Evolutionary conservation across 2,329 filamentous ascomycete species (phyloP), one percentile per base, ranked within the genome.

Genomic region (Monilinia fructicola): DNA sequence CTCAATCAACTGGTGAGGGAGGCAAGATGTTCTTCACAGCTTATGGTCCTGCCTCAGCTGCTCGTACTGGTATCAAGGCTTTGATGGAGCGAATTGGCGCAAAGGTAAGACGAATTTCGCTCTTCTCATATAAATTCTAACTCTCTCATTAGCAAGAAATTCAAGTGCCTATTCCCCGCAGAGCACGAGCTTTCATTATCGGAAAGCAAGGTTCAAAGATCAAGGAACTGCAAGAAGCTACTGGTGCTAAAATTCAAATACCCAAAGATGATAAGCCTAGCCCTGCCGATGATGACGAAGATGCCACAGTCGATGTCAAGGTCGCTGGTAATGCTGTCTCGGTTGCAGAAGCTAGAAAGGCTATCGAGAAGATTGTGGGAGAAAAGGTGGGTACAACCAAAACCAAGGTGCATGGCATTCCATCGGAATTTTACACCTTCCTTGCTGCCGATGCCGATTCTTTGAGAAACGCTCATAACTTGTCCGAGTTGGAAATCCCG

Each of bases 381-480:
- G 93, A 97, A 78, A 89, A 92, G 69, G 88, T 91, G 64, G 90
- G 92, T 65, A 94, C 90, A 72, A 86, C 93, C 75, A 95, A 87
- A 79, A 84, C 92, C 67, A 92, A 91, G 73, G 79, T 99, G 71
- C 92, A 89, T 78, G 88, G 89, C 59, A 90, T 99, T 68, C 93
- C 95, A 10, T 86, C 92, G 35, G 93, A 97, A 77, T 96, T 95
- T 78, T 99, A 95, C 79, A 94, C 94, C 63, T 99, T 99, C 82
- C 89, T 99, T 77, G 90, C 92, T 31, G 81, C 85, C 56, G 81
- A 87, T 61, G 80, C 92, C 65, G 83, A 86, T 70, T 84, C 85
- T 48, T 82, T 97, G 63, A 90, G 94, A 78, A 81, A 87, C 68
- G 85, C 85, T 69, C 63, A 65, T n/a, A 90, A 89, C 69, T 91